Percentiles rank a stretch among this genome's conserved stretches.
These are phyloP conservation scores for Gastrolobium bilobum DNA, from an alignment of 306 rosid species.

Conservation along the genomic window DNA sequence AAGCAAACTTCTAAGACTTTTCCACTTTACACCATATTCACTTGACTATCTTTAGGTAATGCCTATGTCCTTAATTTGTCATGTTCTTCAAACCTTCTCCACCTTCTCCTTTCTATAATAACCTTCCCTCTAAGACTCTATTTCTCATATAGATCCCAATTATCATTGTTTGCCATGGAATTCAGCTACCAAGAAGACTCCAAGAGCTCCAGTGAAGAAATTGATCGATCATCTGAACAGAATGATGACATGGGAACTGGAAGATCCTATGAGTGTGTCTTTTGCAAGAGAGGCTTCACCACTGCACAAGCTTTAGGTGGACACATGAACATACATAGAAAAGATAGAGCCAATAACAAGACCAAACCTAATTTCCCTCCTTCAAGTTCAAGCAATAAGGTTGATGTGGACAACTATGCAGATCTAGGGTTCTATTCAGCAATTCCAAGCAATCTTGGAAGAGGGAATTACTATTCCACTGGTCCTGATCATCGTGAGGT, in stretches of 20 bases:
- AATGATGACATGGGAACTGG: constrained; percentile 56
- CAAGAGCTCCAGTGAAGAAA: constrained; percentile 69
- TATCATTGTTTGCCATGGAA: constrained; percentile 50
- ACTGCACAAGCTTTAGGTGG: constrained; percentile 97
- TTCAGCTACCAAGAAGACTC: constrained; percentile 56
- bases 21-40: constrained; percentile 61
- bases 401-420: constrained; percentile 21
- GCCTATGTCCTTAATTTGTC: constrained; percentile 70
- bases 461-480: constrained; percentile 42
- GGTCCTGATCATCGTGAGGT: constrained; percentile 41
- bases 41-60: constrained; percentile 57
- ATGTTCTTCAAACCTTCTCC: constrained; percentile 51
- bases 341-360: constrained; percentile 66
- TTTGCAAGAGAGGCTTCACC: constrained; percentile 89
- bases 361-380: constrained; percentile 51
- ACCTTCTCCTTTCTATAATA: constrained; percentile 55
- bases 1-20: constrained; percentile 64
- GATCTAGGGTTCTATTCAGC: constrained; percentile 55
- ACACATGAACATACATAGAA: constrained; percentile 92
- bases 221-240: constrained; percentile 57
- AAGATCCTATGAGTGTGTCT: constrained; percentile 85
- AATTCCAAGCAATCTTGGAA: constrained; percentile 44
- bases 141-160: constrained; percentile 25
- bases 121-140: constrained; percentile 28
- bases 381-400: constrained; percentile 54